Evolutionary conservation across 179 eudicot genomes (phyloP).

Genomic region (Monotropa hypopitys): DNA sequence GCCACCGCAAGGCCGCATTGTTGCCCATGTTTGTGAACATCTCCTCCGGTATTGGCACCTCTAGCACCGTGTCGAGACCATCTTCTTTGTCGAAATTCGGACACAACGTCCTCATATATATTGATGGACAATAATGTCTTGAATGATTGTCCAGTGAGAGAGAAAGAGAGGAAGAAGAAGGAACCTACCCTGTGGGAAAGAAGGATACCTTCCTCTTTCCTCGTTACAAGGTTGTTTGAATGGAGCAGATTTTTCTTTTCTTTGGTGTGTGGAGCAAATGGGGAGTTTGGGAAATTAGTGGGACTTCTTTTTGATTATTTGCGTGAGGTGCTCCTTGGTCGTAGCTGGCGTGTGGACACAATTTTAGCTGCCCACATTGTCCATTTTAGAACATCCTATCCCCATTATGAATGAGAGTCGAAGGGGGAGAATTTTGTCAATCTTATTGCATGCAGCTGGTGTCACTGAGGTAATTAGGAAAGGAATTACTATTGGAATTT

Average conservation of each 20-base stretch:
- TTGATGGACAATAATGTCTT: neutral
- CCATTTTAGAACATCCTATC: neutral
- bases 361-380: constrained; percentile 9
- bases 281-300: neutral
- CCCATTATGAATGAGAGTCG: neutral
- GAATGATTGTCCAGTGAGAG: neutral
- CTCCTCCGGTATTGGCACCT: constrained; percentile 66
- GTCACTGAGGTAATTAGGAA: no score
- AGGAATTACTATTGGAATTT: neutral
- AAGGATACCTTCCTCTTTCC: constrained; percentile 12
- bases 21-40: constrained; percentile 37
- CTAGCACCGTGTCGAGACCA: constrained; percentile 56
- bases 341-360: constrained; percentile 26
- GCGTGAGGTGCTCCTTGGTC: constrained; percentile 25
- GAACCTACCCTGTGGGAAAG: neutral
- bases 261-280: neutral
- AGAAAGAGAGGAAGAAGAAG: neutral
- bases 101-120: constrained; percentile 42
- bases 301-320: neutral
- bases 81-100: constrained; percentile 46
- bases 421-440: neutral
- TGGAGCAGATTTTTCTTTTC: neutral
- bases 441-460: neutral
- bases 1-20: constrained; percentile 35
- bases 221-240: constrained; percentile 1